A percentile compares a stretch with the other conserved stretches of the same genome.
phyloP scores from a whole-genome alignment of 208 protist genomes.

The Tritrichomonas foetus region DNA sequence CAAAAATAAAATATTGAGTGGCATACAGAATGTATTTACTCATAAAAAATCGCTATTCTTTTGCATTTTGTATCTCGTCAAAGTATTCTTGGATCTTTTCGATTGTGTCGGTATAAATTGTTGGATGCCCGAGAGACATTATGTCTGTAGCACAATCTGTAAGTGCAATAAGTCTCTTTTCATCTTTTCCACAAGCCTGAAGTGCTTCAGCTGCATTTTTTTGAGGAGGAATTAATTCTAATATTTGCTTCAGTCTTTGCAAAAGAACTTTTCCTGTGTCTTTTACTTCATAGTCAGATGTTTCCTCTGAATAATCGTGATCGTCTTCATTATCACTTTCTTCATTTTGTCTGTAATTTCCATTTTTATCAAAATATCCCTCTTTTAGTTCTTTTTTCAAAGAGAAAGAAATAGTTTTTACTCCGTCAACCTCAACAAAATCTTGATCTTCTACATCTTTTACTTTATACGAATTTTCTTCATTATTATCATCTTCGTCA shows the following conservation, averaged over 20 bases:
- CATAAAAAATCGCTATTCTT: too few relatives aligned
- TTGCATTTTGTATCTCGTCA: too few relatives aligned
- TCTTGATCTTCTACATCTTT: not conserved
- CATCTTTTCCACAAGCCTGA: not conserved
- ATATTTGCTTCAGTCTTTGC: not conserved
- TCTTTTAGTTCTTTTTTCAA: not conserved
- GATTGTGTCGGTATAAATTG: not conserved
- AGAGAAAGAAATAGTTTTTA: not conserved
- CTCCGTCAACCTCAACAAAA: conserved; percentile 4
- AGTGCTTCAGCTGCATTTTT: not conserved
- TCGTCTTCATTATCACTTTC: not conserved
- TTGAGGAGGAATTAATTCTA: not conserved
- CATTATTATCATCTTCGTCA: not conserved
- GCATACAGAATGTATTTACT: too few relatives aligned
- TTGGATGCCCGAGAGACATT: not conserved
- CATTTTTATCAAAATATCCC: not conserved
- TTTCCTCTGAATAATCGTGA: not conserved
- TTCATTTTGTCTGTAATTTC: not conserved
- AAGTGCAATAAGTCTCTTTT: not conserved
- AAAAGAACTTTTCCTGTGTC: not conserved
- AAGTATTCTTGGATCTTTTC: not conserved
- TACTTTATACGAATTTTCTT: not conserved
- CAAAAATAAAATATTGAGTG: too few relatives aligned
- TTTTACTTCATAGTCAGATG: not conserved
- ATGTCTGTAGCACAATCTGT: not conserved